Evolutionary conservation across 225 moss, liverwort and hornwort species (phyloP), one percentile per base, ranked within the genome.

Genomic region (Polytrichum commune): DNA sequence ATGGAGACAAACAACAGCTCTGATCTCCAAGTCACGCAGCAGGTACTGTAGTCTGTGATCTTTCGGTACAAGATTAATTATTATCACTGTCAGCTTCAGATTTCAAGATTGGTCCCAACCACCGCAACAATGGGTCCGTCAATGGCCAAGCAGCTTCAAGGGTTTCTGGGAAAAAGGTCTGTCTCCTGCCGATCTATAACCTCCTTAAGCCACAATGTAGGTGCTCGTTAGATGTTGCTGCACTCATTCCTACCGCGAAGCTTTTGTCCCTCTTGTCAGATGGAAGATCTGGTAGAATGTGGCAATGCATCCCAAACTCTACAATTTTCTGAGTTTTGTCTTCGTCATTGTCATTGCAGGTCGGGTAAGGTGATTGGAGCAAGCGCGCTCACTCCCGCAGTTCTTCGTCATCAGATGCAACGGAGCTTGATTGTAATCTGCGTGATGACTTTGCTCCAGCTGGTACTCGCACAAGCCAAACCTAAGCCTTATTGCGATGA

Each of bases 401-500:
- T 23, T 3, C 18, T 27, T 28, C 69, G 7, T 5, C n/a, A 69
- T 19, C 28, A 69, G 6, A 19, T 13, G 28, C 27, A 56, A 27
- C 55, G 29, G 29, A 58, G 69, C 20, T 27, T 58, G 27, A 69
- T 20, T 29, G 5, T 71, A 13, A 9, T 71, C 26, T 29, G 33
- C 26, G 71, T 62, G 19, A 3, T 62, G 62, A 53, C 8, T 32
- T 46, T 71, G 57, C 26, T 60, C 27, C 71, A 62, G 16, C 35
- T 61, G 23, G 71, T 38, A 0, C 18, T 71, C 13, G 71, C 71
- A 5, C 20, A 29, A 8, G 6, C n/a, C 22, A 24, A 18, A 22
- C 35, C 35, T 35, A 35, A 35, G 35, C 19, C 29, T 28, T 71
- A 71, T n/a, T 71, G 71, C 62, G 71, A 35, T 10, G 38, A 24